Base-by-base conservation (phyloP, 257 asterid species). In the Solanum habrochaites region DNA sequence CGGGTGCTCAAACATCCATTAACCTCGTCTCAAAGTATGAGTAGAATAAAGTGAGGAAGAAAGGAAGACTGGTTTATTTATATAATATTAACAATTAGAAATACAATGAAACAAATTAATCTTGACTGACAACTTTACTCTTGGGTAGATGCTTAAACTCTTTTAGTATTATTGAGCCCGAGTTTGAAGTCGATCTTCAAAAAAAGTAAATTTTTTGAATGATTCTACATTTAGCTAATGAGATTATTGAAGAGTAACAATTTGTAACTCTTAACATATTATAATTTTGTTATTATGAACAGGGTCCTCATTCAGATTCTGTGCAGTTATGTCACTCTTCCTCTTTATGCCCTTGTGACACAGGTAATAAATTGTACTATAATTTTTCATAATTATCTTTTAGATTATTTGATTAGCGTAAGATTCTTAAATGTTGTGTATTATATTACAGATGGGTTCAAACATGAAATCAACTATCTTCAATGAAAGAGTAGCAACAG, bases 291-390 rank as follows among this genome's bases (percentile, higher is more conserved):
- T 78, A 62, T 67, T 31, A 27, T 58, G 67, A 20, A 71, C 91
- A 97, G 99, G 91, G 72, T 96, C 69, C 92, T 97, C 85, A 93
- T 94, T 25, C 98, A 96, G 86, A 89, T 94, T 40, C 91, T 97
- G 20, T 97, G 99, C 90, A 95, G 98, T 82, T 97, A 96, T 25
- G 98, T 97, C 35, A 97, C 98, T 2, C 98, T 97, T 69, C 99
- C 99, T 62, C 98, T 96, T 2, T 95, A 95, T 88, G 99, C 99
- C 86, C 98, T 97, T 21, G 99, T 96, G 13, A 96, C 99, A 64
- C 99, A 96, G 98, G 99, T 96, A 93, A 80, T 47, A 8, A 7
- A 45, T 18, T 45, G 25, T 56, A 56, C n/a, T 56, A 56, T 58
- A 58, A 21, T 21, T 58, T 21, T 4, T 58, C 6, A 3, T 21